Evolutionary conservation across 2,329 filamentous ascomycete species (phyloP), one percentile per base, ranked within the genome.

Genomic region (Stemphylium beticola): DNA sequence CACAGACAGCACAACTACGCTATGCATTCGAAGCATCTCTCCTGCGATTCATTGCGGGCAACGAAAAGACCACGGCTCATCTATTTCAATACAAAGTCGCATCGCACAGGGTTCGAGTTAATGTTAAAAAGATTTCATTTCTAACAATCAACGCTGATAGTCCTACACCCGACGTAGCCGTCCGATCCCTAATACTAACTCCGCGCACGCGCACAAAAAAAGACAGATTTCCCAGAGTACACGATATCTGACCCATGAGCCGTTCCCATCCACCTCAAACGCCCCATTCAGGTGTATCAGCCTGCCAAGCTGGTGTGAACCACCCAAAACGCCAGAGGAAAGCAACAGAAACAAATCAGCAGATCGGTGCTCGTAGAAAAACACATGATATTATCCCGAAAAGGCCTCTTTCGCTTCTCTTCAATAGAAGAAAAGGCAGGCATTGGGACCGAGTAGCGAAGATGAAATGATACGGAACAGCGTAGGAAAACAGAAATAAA

Each of bases 371-470:
- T 40, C 47, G 44, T 40, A 59, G 14, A 64, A 64, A 63, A 8
- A 8, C 53, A 66, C 55, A 42, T 73, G 68, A 68, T 69, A 73
- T 72, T 68, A 68, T 73, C 64, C 68, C 65, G 58, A 60, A 53
- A 52, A 50, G 14, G n/a, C 47, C 53, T 48, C 12, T 10, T 29
- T 29, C 44, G 42, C 52, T 37, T 48, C 48, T 52, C 46, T 36
- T 40, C 34, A 58, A 7, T 11, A 29, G 26, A 29, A 11, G 26
- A 29, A 10, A 10, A 29, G 26, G 7, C 26, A 29, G 26, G 9
- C 26, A 29, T 29, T 29, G 41, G 45, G 63, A 52, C 61, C 51
- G 40, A 57, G 53, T 45, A 58, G 44, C 44, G 51, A 62, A 55
- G 46, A 57, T 31, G 17, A 44, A 17, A 49, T 29, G 26, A 29